These are phyloP conservation scores for Naganishia albida DNA, from an alignment of 1,284 basidiomycete species.

Conservation along the genomic window DNA sequence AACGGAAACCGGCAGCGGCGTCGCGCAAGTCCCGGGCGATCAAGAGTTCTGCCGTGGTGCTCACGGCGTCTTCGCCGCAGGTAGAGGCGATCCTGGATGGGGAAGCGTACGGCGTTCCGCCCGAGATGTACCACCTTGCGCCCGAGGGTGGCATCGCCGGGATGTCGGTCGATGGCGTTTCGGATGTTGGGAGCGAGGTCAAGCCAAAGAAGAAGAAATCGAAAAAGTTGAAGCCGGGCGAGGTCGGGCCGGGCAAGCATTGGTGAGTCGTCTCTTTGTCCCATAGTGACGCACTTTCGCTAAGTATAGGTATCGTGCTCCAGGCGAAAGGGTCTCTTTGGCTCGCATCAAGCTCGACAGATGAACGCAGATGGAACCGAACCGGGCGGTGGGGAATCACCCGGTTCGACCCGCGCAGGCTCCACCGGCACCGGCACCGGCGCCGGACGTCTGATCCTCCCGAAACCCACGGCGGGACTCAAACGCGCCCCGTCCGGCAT, in stretches of 20 bases:
- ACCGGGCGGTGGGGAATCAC: background rate
- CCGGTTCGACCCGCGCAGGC: constrained; percentile 1
- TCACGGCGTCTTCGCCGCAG: constrained; percentile 15
- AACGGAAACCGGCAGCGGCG: constrained; percentile 10
- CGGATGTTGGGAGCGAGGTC: background rate
- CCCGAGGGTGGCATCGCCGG: background rate
- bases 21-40: constrained; percentile 3
- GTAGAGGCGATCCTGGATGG: background rate
- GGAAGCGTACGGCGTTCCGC: background rate
- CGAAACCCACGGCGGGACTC: constrained; percentile 3
- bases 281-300: background rate
- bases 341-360: constrained; percentile 14
- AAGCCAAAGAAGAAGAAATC: constrained; percentile 29
- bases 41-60: background rate
- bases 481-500: background rate
- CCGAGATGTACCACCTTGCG: background rate
- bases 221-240: constrained; percentile 16
- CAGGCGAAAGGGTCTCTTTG: constrained; percentile 25
- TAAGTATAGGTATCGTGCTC: background rate
- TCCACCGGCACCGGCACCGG: too few species aligned
- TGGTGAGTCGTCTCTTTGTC: constrained; percentile 2
- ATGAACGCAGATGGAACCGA: constrained; percentile 8
- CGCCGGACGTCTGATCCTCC: constrained; percentile 12
- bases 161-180: background rate
- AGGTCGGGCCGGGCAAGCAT: constrained; percentile 20